Evolutionary conservation across 129 eudicot species (phyloP).

Genomic region (Flaveria linearis): DNA sequence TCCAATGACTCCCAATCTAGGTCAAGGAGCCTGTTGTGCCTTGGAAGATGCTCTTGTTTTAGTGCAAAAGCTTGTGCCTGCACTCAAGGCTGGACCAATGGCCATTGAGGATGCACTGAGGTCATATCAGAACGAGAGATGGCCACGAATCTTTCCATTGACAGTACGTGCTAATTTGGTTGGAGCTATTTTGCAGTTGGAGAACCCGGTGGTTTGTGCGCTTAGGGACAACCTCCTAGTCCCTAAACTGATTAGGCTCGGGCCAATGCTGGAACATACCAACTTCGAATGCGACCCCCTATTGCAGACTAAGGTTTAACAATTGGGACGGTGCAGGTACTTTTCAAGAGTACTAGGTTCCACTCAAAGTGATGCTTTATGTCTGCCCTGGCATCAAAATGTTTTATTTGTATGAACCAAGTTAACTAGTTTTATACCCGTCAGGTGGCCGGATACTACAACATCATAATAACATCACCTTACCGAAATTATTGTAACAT

Average conservation of each 20-base stretch:
- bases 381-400: not conserved
- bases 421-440: no score
- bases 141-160: conserved; percentile 76
- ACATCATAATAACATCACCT: no score
- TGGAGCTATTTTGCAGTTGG: conserved; percentile 77
- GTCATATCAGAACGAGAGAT: conserved; percentile 64
- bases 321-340: not conserved
- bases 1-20: conserved; percentile 98
- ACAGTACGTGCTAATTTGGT: conserved; percentile 68
- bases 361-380: not conserved
- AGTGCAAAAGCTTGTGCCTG: conserved; percentile 56
- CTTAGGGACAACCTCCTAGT: conserved; percentile 65
- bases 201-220: conserved; percentile 70
- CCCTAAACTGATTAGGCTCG: conserved; percentile 77
- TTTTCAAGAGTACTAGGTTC: not conserved
- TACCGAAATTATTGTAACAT: no score
- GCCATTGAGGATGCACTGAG: conserved; percentile 61
- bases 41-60: conserved; percentile 85
- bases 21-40: conserved; percentile 99
- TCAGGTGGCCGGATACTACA: no score
- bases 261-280: conserved; percentile 80
- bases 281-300: conserved; percentile 72
- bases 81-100: conserved; percentile 45
- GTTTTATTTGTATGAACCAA: not conserved
- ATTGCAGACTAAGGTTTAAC: conserved; percentile 6